phyloP scores from a whole-genome alignment of 176 grass and related monocot species.

The Rhynchospora pubera region DNA sequence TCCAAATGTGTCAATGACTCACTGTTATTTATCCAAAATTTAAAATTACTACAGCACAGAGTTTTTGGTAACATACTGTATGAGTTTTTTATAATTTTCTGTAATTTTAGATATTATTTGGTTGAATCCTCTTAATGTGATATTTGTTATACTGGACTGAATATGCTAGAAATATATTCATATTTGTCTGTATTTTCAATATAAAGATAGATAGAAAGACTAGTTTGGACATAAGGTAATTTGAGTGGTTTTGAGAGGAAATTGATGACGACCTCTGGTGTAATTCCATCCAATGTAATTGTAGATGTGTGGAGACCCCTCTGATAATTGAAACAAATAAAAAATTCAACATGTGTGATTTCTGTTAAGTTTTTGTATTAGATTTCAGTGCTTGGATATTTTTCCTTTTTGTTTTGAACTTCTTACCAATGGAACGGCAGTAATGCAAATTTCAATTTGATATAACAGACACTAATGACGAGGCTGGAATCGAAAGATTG shows the following conservation, averaged over 20 bases:
- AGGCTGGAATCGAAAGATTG: constrained; percentile 96
- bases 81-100: not conserved
- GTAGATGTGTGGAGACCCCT: not conserved
- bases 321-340: not conserved
- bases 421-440: not conserved
- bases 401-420: not conserved
- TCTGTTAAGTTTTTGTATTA: not conserved
- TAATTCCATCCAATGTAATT: not conserved
- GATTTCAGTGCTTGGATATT: not conserved
- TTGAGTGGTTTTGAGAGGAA: not conserved
- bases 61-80: not conserved
- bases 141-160: not conserved
- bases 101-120: not conserved
- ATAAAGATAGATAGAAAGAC: not conserved
- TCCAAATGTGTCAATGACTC: not conserved
- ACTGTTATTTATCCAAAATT: not conserved
- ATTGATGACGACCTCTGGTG: not conserved
- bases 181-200: not conserved
- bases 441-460: constrained; percentile 15
- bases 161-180: not conserved
- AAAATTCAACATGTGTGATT: not conserved
- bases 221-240: not conserved
- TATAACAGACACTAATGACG: constrained; percentile 52
- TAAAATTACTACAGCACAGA: not conserved
- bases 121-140: not conserved